Base-by-base conservation (phyloP, 2,329 filamentous ascomycete genomes). In the Alternaria triticina region DNA sequence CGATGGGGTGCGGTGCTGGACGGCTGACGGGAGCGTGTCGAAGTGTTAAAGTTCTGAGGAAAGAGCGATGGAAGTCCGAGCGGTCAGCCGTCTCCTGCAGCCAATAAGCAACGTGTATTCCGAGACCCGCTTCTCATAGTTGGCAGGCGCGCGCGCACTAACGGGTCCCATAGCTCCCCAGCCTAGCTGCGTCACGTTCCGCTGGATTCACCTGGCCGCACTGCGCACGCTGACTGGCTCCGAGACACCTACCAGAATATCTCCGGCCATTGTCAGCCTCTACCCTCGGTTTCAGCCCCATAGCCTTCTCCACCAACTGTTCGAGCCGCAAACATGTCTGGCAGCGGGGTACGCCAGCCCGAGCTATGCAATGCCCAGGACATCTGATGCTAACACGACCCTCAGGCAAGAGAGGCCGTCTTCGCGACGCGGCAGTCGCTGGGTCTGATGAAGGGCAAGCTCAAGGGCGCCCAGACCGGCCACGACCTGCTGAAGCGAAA, bases 401-500 rank as follows among this genome's bases (percentile, higher is more conserved):
- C 52, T 57, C 81, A 97, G 94, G 93, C 95, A 81, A 90, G 96
- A 81, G 96, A 99, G 84, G 88, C 94, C 77, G 95, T 99, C 83
- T 99, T 99, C 83, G 93, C 96, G 76, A 99, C 96, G 79, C 93
- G 96, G 77, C 96, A 99, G 86, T 97, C 94, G 81, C 86, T 99
- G 83, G 94, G 94, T 70, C 83, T 96, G 79, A 99, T 99, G 95
- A 98, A 98, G 84, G 89, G 91, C 70, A 99, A 99, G 86, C 89
- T 99, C 78, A 98, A 98, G 86, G 95, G 84, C 68, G 85, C 85
- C 47, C 85, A 86, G 76, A 84, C 89, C 49, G 96, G 96, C 52
- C 95, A 99, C 84, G 97, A 92, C 81, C 85, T 99, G 79, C 85
- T 99, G 68, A 99, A 99, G 86, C 88, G 96, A 77, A 99, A 99